A percentile compares a stretch with the other conserved stretches of the same genome.
These are phyloP conservation scores for Martiniozyma abietophila DNA, from an alignment of 805 yeast species.

Conservation along the genomic window DNA sequence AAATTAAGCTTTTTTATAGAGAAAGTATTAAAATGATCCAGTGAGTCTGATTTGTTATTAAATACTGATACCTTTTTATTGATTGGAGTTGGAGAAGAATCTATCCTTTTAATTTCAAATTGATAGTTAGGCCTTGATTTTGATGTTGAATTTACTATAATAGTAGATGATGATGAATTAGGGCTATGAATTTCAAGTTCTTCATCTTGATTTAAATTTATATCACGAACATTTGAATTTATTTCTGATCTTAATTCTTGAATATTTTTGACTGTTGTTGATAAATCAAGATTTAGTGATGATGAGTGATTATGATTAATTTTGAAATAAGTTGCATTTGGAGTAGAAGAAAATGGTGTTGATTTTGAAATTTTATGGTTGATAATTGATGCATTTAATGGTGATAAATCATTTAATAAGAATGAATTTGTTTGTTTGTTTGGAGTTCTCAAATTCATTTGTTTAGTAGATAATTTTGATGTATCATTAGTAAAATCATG, in stretches of 20 bases:
- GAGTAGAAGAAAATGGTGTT: conserved; percentile 3
- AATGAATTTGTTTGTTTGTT: conserved; percentile 1
- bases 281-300: too few relatives aligned
- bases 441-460: too few relatives aligned
- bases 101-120: conserved; percentile 7
- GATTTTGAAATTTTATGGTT: too few relatives aligned
- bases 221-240: conserved; percentile 4
- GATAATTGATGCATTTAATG: conserved; percentile 1
- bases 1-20: too few relatives aligned
- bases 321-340: too few relatives aligned
- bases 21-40: too few relatives aligned
- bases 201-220: too few relatives aligned
- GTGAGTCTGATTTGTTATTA: too few relatives aligned
- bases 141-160: conserved; percentile 22
- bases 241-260: neutral
- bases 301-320: too few relatives aligned
- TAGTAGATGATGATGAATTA: conserved; percentile 29
- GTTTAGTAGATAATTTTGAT: conserved; percentile 1
- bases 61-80: conserved; percentile 19
- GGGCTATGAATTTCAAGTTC: conserved; percentile 4
- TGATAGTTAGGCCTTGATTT: conserved; percentile 9
- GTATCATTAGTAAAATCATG: conserved; percentile 4
- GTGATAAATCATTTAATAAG: conserved; percentile 4
- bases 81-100: conserved; percentile 27
- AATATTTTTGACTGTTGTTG: neutral